phyloP scores from a whole-genome alignment of 495 filamentous ascomycete species.

The Penicillium manginii region DNA sequence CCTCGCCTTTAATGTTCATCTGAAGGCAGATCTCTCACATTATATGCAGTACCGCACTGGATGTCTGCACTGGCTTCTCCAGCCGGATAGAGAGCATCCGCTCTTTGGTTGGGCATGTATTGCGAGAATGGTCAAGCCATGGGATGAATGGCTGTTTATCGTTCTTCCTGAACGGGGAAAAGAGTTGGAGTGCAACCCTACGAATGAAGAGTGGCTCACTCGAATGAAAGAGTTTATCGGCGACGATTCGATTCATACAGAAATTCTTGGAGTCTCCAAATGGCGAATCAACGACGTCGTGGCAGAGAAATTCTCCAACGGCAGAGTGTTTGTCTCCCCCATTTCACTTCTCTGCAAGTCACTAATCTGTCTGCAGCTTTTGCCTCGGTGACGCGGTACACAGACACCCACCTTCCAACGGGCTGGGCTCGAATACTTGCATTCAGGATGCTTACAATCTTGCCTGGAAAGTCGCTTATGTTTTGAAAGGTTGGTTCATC shows the following conservation, averaged over 20 bases:
- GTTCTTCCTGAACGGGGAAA: slow-evolving; percentile 45
- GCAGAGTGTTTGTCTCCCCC: slow-evolving; percentile 30
- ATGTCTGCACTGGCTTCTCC: slow-evolving; percentile 61
- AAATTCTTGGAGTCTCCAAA: slow-evolving; percentile 50
- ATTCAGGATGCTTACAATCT: slow-evolving; percentile 60
- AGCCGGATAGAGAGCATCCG: slow-evolving; percentile 48
- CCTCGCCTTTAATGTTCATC: slow-evolving; percentile 55
- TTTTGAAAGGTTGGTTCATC: slow-evolving; percentile 36
- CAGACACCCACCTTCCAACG: slow-evolving; percentile 55
- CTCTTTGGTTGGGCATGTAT: slow-evolving; percentile 46
- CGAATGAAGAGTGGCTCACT: slow-evolving; percentile 45
- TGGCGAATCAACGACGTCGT: slow-evolving; percentile 59
- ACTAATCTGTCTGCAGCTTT: slow-evolving; percentile 49
- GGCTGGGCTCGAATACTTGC: slow-evolving; percentile 57
- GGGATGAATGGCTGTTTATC: slow-evolving; percentile 61
- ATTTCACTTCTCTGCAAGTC: slow-evolving; percentile 27
- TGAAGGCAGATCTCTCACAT: slow-evolving; percentile 56
- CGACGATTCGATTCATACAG: slow-evolving; percentile 40
- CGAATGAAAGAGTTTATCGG: slow-evolving; percentile 54
- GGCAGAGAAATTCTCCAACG: slow-evolving; percentile 48
- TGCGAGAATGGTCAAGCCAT: slow-evolving; percentile 58
- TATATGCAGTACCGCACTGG: slow-evolving; percentile 52
- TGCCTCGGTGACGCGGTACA: slow-evolving; percentile 58
- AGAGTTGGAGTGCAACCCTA: slow-evolving; percentile 33
- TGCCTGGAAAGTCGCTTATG: slow-evolving; percentile 59